phyloP scores from a whole-genome alignment of 768 basidiomycete species.

The Mycena pura region DNA sequence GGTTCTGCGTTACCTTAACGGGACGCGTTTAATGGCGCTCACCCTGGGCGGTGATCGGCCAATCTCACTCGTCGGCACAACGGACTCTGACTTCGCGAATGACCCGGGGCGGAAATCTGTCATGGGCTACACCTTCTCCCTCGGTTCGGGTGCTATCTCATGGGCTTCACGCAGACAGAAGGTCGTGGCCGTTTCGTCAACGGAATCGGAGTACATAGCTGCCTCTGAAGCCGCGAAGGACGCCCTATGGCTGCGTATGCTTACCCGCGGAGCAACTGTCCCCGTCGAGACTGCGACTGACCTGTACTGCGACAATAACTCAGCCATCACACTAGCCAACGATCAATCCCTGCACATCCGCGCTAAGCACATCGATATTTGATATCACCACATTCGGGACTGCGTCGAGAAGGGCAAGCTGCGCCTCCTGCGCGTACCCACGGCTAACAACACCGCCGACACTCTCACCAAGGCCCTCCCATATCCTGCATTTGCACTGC shows the following conservation, averaged over 20 bases:
- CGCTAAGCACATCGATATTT: conserved; percentile 43
- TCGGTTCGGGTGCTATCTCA: conserved; percentile 35
- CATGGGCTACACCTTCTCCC: conserved; percentile 39
- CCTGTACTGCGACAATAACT: too few species aligned
- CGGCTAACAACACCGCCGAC: conserved; percentile 35
- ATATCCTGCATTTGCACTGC: not conserved
- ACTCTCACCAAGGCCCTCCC: conserved; percentile 31
- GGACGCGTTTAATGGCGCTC: conserved; percentile 10
- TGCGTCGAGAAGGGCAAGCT: conserved; percentile 29
- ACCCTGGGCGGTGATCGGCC: conserved; percentile 12
- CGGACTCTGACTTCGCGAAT: conserved; percentile 14
- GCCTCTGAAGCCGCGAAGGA: conserved; percentile 26
- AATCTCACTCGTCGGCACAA: conserved; percentile 18
- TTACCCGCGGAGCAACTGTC: not conserved
- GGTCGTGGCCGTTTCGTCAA: conserved; percentile 39
- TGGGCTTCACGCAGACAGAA: conserved; percentile 44
- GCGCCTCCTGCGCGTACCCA: conserved; percentile 26
- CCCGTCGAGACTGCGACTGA: not conserved
- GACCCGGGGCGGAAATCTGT: not conserved
- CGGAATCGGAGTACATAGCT: conserved; percentile 43
- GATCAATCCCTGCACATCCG: conserved; percentile 1
- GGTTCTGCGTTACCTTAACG: conserved; percentile 41
- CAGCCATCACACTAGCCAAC: not conserved
- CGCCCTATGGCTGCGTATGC: not conserved
- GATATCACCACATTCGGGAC: conserved; percentile 38